Base-by-base conservation (phyloP, 1,139 yeast genomes). In the Geotrichum macrosporum region DNA sequence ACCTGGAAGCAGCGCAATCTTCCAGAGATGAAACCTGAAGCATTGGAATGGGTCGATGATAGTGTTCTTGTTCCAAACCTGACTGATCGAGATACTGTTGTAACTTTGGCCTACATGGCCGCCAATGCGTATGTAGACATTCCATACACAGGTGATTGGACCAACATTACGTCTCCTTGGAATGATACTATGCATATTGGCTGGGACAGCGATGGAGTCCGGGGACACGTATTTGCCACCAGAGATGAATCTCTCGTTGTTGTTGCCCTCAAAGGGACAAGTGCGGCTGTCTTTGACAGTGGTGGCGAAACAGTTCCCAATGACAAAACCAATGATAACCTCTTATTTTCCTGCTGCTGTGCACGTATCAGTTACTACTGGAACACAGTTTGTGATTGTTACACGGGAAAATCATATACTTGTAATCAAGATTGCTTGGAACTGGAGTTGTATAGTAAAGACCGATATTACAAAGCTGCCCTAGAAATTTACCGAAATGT, bases 341-440 rank as follows among this genome's bases (percentile, higher is more conserved):
- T 92, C 48, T 67, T 92, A 38, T 92, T 92, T 63, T 85, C 95
- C 15, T 92, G 99, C 64, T 92, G 99, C 65, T 92, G 99, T 69
- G 98, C 96, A 0, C 74, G 97, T 33, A 82, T 92, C 5, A 79
- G 94, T 48, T 89, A 88, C 57, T 68, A 87, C 66, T 94, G 98
- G 98, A 80, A 81, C 6, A 85, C 97, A 0, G 97, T 89, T 0
- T 92, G 99, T 66, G 96, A 88, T 65, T 92, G 99, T 63, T 89
- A 83, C 62, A 79, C 81, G 53, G 70, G 70, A 19, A 80, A 78
- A 50, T 78, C 95, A 0, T 87, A 86, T 63, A 86, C 94, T 0
- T 92, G 99, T 65, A 83, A 87, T 63, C 94, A 87, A 64, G 78
- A 76, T 52, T 92, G 99, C 59, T 68, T 94, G 27, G 97, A 89